Conservation (phyloP, 768 basidiomycete genomes). For the Tulasnella calospora region DNA sequence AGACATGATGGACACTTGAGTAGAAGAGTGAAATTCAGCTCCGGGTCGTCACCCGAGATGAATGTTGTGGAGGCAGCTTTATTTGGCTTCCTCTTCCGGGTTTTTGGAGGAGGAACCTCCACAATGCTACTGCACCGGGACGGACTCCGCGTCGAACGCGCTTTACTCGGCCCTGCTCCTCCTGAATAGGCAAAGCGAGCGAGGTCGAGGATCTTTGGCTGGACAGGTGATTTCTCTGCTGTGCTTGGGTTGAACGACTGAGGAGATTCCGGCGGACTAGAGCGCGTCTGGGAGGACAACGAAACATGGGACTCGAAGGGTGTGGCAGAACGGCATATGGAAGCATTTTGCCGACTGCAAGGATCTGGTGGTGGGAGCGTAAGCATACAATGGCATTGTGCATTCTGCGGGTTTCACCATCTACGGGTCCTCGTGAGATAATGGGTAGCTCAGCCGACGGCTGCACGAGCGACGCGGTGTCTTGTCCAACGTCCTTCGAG, state of each 20-base stretch:
- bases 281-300: background rate
- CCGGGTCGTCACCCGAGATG: background rate
- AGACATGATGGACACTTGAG: conserved; percentile 23
- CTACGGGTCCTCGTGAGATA: background rate
- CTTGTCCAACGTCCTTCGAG: background rate
- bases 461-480: too few species aligned
- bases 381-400: background rate
- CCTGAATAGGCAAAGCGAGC: background rate
- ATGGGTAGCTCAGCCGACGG: background rate
- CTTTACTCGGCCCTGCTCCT: background rate
- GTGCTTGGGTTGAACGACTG: background rate
- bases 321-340: background rate
- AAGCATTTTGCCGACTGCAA: background rate
- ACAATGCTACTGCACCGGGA: background rate
- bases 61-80: too few species aligned
- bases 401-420: background rate
- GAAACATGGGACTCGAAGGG: background rate
- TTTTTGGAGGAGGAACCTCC: background rate
- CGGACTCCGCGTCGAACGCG: background rate
- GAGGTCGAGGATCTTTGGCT: background rate
- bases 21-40: background rate
- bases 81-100: background rate
- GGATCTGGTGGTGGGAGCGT: background rate
- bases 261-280: background rate
- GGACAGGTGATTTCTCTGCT: background rate